Base-by-base conservation (phyloP, 805 yeast species). In the Isabelozyma rhagii region DNA sequence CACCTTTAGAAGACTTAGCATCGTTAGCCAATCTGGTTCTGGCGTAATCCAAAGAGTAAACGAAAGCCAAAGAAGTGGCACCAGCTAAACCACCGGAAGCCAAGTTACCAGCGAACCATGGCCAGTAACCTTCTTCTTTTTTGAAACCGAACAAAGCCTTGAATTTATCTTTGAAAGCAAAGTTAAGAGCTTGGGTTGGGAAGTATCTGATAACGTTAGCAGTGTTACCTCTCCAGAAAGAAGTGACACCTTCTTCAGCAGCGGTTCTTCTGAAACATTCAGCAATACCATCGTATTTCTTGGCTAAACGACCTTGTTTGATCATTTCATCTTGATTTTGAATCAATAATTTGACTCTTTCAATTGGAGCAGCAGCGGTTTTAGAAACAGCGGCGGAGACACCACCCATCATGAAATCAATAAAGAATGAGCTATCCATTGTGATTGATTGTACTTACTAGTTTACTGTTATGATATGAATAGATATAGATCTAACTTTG, bases 151-250 rank as follows among this genome's bases (percentile, higher is more conserved):
- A 91, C 86, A 91, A 77, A 67, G 84, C 83, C 86, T 91, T 91
- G 82, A 92, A 89, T 81, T 89, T 88, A 77, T 92, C 97, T 83
- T 91, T 92, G 93, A 91, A 92, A 69, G 97, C 97, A 69, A 91
- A 92, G 87, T 91, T 91, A 73, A 91, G 84, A 67, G 97, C 97
- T 81, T 91, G 97, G 75, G 97, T 92, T 77, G 97, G 97, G 96
- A 91, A 91, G 85, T 92, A 91, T 83, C 97, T 89, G 81, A 91
- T 86, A 74, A 91, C 97, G 80, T 91, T 91, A 69, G 97, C 97
- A 61, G 97, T 92, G 92, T 91, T 91, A 84, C 97, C 97, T 87
- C 97, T 87, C 97, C 97, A 91, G 93, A 91, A 90, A 58, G 97
- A 79, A 61, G 78, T 81, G 58, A 88, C 68, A 85, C 97, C 97